Percentiles rank a stretch among this genome's conserved stretches.
Conservation (phyloP, 116 monocot species). For the Dioscorea cayenensis region DNA sequence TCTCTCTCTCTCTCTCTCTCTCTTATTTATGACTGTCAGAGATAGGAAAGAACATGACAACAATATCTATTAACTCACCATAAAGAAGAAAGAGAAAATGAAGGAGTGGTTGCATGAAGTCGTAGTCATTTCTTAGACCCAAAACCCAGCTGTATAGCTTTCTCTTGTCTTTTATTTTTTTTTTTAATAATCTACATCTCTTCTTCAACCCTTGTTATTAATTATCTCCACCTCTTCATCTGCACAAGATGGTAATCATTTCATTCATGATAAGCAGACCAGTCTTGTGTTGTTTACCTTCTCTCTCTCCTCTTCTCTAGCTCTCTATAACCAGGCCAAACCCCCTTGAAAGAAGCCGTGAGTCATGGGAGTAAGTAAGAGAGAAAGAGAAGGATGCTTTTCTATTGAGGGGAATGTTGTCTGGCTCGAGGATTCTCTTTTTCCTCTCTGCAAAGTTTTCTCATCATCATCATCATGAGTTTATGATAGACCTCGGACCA, state of each 20-base stretch:
- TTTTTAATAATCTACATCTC: background rate
- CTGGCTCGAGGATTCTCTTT: background rate
- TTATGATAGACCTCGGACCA: background rate
- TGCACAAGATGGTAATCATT: background rate
- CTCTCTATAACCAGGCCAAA: background rate
- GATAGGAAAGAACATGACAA: no score
- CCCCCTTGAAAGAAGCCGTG: slow-evolving; percentile 1
- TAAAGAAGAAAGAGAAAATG: no score
- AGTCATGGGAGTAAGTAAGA: background rate
- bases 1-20: no score
- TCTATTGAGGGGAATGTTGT: background rate
- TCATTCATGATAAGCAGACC: background rate
- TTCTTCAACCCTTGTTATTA: background rate
- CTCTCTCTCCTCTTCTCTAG: background rate
- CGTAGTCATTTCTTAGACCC: background rate
- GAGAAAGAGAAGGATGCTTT: slow-evolving; percentile 1
- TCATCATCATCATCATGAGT: background rate
- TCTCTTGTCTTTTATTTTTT: background rate
- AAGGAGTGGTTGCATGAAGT: background rate
- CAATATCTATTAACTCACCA: no score
- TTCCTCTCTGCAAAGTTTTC: no score
- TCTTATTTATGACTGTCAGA: no score
- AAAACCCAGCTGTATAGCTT: background rate
- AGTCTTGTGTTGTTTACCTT: background rate
- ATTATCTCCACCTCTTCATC: no score